Evolutionary conservation across 352 stramenopile genomes (phyloP).

Genomic region (Paralagenidium karlingii): DNA sequence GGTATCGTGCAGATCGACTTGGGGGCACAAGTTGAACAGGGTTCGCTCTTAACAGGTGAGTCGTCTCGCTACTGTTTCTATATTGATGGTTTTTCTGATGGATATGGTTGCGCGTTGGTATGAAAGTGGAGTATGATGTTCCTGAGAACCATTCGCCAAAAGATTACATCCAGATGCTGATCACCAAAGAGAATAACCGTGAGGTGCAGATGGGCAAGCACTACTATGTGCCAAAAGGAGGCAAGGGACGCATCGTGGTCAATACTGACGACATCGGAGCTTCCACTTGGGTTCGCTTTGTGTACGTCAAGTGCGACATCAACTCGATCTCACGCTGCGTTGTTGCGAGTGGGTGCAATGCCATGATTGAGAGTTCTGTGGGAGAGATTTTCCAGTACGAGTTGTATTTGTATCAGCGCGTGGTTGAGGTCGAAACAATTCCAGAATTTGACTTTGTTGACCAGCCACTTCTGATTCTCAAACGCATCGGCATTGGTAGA

Average conservation of each 20-base stretch:
- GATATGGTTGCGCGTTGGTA: no score
- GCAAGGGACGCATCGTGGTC: constrained; percentile 62
- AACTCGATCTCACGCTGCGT: constrained; percentile 74
- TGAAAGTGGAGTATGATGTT: constrained; percentile 75
- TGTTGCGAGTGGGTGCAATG: constrained; percentile 78
- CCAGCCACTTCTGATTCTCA: constrained; percentile 73
- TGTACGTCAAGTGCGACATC: constrained; percentile 82
- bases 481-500: constrained; percentile 73
- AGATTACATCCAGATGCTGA: constrained; percentile 80
- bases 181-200: constrained; percentile 51
- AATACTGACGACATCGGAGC: constrained; percentile 56
- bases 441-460: constrained; percentile 81
- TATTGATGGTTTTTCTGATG: constrained; percentile 2
- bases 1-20: constrained; percentile 77
- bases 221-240: constrained; percentile 49
- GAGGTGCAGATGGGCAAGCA: constrained; percentile 71
- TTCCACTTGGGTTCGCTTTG: constrained; percentile 60
- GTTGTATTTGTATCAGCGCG: constrained; percentile 74
- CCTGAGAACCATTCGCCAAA: constrained; percentile 72
- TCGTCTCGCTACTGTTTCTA: background rate
- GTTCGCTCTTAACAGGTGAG: constrained; percentile 69
- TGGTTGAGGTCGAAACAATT: constrained; percentile 81
- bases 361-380: constrained; percentile 67
- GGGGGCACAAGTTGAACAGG: constrained; percentile 73
- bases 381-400: constrained; percentile 85